Base-by-base conservation (phyloP, 1,139 yeast genomes). In the Hemisphaericaspora xylanilytica region DNA sequence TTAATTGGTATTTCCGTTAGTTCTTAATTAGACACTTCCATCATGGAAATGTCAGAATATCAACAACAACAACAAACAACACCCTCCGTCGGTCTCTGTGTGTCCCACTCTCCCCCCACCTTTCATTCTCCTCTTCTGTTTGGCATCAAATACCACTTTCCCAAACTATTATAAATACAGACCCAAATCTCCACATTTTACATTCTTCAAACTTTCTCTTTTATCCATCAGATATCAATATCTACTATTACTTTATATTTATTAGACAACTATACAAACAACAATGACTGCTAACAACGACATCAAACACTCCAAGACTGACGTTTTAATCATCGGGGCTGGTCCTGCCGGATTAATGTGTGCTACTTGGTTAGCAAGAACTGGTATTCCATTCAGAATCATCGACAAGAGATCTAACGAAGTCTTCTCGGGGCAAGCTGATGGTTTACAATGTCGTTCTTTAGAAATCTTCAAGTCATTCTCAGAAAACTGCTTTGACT, bases 261-360 rank as follows among this genome's bases (percentile, higher is more conserved):
- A 28, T 16, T 28, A 28, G 13, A 29, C 8, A 29, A 29, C 31
- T 16, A 16, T 11, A 15, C 11, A 25, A 12, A 28, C 22, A 20
- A 36, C 12, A 11, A 37, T 26, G 30, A 28, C 40, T 24, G 21
- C 37, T 37, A 12, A 25, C 14, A 15, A 16, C n/a, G 12, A 37
- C 34, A 47, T 44, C 43, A 56, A 46, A 39, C 50, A 49, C 38
- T 52, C 63, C 4, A 45, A 56, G 25, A 53, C 57, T n/a, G 69
- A 63, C 42, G 68, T 63, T 11, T 50, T 63, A 25, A 59, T 63
- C 22, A 52, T 63, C 32, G 69, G 69, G 16, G 69, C 69, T 22
- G 69, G 69, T 24, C 69, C 69, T 4, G 62, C 69, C 9, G 69
- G 65, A 10, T 48, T 46, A 35, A 58, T 57, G 62, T 54, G 57